phyloP scores from a whole-genome alignment of 768 basidiomycete genomes.

The Podaxis sp. region DNA sequence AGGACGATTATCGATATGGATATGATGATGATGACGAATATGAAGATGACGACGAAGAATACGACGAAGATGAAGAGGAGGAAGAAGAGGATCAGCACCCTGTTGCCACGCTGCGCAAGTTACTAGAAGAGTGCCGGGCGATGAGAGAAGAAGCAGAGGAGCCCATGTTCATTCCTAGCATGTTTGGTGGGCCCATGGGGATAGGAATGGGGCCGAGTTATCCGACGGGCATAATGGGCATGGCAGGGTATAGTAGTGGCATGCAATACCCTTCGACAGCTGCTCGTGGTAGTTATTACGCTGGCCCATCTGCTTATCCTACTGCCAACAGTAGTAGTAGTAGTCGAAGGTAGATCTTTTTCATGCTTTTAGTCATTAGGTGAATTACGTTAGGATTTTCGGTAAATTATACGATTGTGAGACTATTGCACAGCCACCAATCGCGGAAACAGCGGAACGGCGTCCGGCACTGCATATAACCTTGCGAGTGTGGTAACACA shows the following conservation, averaged over 20 bases:
- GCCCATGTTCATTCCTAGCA: conserved; percentile 23
- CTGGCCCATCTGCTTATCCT: neutral
- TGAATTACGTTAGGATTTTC: neutral
- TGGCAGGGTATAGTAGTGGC: neutral
- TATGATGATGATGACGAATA: conserved; percentile 16
- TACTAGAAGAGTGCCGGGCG: conserved; percentile 53
- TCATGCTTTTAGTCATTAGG: neutral
- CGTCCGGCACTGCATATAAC: neutral
- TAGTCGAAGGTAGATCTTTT: neutral
- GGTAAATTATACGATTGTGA: neutral
- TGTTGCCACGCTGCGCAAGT: conserved; percentile 36
- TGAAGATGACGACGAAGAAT: conserved; percentile 22
- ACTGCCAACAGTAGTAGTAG: neutral
- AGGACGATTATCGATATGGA: conserved; percentile 18
- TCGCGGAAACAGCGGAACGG: neutral
- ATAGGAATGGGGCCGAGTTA: conserved; percentile 9
- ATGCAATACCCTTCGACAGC: neutral
- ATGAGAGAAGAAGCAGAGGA: conserved; percentile 44
- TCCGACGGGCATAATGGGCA: neutral
- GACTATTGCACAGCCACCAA: neutral
- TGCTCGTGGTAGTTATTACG: neutral
- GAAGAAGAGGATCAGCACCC: conserved; percentile 26
- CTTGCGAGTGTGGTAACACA: neutral
- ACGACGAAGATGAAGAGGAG: conserved; percentile 27
- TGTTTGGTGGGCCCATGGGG: conserved; percentile 1